A percentile compares a stretch with the other conserved stretches of the same genome.
These are phyloP conservation scores for Cercophora sp. DNA, from an alignment of 495 filamentous ascomycete genomes.

Conservation along the genomic window DNA sequence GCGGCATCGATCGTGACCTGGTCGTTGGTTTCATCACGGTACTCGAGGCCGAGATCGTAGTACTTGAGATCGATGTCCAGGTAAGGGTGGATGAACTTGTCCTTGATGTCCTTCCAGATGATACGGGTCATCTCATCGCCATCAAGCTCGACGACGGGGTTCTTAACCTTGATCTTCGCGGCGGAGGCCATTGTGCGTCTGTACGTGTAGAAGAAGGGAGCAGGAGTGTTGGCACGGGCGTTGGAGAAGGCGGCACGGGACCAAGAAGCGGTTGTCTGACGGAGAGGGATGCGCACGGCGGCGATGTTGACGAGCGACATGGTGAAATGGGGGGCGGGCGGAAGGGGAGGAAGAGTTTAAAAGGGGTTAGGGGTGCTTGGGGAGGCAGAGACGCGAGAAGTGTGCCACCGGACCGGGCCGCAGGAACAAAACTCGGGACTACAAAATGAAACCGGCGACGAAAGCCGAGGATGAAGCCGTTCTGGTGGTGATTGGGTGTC, in stretches of 20 bases:
- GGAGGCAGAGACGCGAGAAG: slow-evolving; percentile 11
- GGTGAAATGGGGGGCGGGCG: slow-evolving; percentile 16
- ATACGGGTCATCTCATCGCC: slow-evolving; percentile 99
- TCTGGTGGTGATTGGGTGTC: slow-evolving; percentile 12
- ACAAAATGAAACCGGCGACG: slow-evolving; percentile 18
- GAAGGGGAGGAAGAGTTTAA: slow-evolving; percentile 14
- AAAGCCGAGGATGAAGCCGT: slow-evolving; percentile 24
- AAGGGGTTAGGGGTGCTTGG: slow-evolving; percentile 10
- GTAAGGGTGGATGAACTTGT: slow-evolving; percentile 94
- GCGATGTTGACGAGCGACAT: slow-evolving; percentile 28
- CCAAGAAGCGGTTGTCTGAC: slow-evolving; percentile 14
- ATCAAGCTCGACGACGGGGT: slow-evolving; percentile 94
- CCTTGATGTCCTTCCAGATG: slow-evolving; percentile 98
- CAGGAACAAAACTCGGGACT: slow-evolving; percentile 3
- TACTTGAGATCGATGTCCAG: slow-evolving; percentile 98
- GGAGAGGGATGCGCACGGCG: slow-evolving; percentile 28
- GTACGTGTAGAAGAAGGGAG: slow-evolving; percentile 26
- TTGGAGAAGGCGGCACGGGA: slow-evolving; percentile 19
- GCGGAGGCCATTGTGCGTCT: slow-evolving; percentile 38
- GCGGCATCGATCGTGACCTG: slow-evolving; percentile 91
- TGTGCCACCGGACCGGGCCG: slow-evolving; percentile 24
- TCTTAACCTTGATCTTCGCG: slow-evolving; percentile 92
- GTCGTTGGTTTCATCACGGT: slow-evolving; percentile 93
- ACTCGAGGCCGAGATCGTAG: slow-evolving; percentile 93
- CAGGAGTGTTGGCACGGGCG: slow-evolving; percentile 21